These are phyloP conservation scores for Globisporangium canariense DNA, from an alignment of 352 stramenopile genomes.

Conservation along the genomic window DNA sequence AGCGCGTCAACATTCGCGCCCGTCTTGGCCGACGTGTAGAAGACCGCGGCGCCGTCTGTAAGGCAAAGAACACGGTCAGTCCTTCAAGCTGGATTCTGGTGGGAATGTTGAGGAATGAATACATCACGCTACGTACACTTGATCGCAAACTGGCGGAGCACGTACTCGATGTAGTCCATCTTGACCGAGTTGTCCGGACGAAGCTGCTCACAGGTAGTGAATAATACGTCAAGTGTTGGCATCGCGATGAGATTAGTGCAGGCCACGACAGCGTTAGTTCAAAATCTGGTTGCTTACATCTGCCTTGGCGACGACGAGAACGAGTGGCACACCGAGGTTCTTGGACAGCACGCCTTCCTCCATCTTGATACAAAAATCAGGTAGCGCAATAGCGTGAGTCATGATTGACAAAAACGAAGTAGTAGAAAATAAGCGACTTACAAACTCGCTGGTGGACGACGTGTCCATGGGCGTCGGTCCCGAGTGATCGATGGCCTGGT, in stretches of 20 bases:
- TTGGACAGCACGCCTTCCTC: constrained; percentile 75
- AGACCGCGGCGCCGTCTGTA: constrained; percentile 65
- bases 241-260: neutral
- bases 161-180: constrained; percentile 85
- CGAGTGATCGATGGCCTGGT: constrained; percentile 56
- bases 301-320: constrained; percentile 73
- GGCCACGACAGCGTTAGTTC: too few relatives aligned
- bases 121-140: constrained; percentile 51
- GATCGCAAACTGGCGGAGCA: constrained; percentile 73
- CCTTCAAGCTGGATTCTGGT: neutral
- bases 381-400: neutral
- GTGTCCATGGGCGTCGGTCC: constrained; percentile 48
- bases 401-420: neutral
- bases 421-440: constrained; percentile 21
- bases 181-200: constrained; percentile 78
- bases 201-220: constrained; percentile 24
- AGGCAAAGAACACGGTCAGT: neutral
- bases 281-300: constrained; percentile 43
- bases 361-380: constrained; percentile 31
- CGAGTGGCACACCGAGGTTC: constrained; percentile 71
- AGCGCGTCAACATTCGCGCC: constrained; percentile 69
- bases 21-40: constrained; percentile 83
- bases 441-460: constrained; percentile 57
- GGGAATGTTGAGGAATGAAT: neutral
- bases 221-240: neutral